Evolutionary conservation across 2,329 filamentous ascomycete genomes (phyloP).

Genomic region (Neofusicoccum kwambonambiense): DNA sequence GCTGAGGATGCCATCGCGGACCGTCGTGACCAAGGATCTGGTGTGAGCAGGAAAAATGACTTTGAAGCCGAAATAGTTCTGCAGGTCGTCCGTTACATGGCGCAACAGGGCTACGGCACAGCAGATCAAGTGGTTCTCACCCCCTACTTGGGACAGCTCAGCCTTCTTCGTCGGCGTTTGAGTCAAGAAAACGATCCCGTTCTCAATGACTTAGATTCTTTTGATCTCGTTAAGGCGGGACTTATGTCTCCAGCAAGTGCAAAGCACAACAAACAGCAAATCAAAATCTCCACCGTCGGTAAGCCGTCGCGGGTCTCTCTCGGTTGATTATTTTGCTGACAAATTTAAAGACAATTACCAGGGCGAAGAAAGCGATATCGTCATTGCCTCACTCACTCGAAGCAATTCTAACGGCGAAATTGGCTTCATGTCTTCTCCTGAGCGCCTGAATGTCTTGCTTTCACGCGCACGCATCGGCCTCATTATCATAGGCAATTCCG

Average conservation of each 20-base stretch:
- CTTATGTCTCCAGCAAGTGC: conserved; percentile 56
- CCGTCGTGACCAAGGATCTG: conserved; percentile 47
- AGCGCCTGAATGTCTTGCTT: conserved; percentile 69
- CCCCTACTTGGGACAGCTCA: conserved; percentile 70
- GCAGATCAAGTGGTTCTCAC: conserved; percentile 67
- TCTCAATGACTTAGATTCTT: conserved; percentile 67
- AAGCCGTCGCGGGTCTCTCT: conserved; percentile 27
- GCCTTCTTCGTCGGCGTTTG: conserved; percentile 55
- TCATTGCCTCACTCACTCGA: conserved; percentile 66
- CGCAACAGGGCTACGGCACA: conserved; percentile 68
- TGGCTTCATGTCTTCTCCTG: conserved; percentile 65
- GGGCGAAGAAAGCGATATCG: conserved; percentile 73
- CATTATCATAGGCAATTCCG: conserved; percentile 68
- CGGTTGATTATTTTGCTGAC: conserved; percentile 5
- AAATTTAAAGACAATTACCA: conserved; percentile 67
- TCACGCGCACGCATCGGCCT: conserved; percentile 65
- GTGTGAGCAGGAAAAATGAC: conserved; percentile 46
- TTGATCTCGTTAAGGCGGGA: conserved; percentile 63
- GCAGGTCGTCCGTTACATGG: conserved; percentile 64
- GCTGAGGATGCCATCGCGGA: conserved; percentile 42
- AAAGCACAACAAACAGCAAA: conserved; percentile 50
- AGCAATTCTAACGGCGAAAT: conserved; percentile 65
- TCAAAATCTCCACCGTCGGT: conserved; percentile 71
- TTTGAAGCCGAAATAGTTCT: conserved; percentile 68
- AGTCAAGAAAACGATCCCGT: conserved; percentile 60